phyloP scores from a whole-genome alignment of 2,329 filamentous ascomycete genomes.

The Aspergillus oerlinghausenensis region DNA sequence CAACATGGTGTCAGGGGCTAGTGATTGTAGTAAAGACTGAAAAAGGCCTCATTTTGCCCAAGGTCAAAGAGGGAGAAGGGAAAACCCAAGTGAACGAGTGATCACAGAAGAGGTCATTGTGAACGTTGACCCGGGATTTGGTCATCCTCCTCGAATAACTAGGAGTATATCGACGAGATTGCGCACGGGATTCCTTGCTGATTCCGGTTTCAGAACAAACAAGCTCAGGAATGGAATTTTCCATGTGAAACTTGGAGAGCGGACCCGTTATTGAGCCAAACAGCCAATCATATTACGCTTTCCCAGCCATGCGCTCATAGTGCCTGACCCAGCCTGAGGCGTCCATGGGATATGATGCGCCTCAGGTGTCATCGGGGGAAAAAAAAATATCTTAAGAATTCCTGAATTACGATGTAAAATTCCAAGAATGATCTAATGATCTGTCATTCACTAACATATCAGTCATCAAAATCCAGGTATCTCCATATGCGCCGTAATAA shows the following conservation, averaged over 20 bases:
- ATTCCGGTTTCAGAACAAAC: background rate
- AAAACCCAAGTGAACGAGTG: background rate
- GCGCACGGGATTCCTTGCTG: background rate
- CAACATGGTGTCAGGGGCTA: conserved; percentile 4
- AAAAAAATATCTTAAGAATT: background rate
- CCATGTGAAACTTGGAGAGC: background rate
- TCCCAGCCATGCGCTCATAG: background rate
- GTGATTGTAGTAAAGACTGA: background rate
- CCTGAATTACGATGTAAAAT: background rate
- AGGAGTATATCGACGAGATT: background rate
- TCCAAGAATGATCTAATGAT: background rate
- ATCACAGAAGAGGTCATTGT: background rate
- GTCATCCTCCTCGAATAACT: too few species aligned
- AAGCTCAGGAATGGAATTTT: background rate
- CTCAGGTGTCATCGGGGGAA: background rate
- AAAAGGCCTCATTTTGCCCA: background rate
- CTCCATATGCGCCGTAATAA: background rate
- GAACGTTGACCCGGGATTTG: background rate
- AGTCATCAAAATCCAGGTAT: background rate
- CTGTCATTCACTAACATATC: background rate
- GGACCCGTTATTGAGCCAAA: background rate
- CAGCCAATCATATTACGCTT: background rate
- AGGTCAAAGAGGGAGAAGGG: background rate
- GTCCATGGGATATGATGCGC: background rate
- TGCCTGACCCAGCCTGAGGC: background rate